Base-by-base conservation (phyloP, 345 rosid genomes). In the Angophora floribunda region DNA sequence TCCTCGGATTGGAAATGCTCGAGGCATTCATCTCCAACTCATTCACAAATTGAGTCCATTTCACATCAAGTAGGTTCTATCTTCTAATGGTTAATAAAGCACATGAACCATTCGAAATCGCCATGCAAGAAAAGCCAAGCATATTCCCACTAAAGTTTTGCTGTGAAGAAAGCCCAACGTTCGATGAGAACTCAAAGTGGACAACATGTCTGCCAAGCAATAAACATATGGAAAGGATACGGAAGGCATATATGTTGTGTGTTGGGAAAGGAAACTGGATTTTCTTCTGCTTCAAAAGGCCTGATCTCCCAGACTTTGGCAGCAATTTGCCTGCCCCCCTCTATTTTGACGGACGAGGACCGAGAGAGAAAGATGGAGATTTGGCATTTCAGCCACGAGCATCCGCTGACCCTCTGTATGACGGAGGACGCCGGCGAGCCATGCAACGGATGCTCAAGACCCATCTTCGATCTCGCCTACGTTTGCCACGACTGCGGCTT, bases 391-490 rank as follows among this genome's bases (percentile, higher is more conserved):
- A 89, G 88, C 86, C 90, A 88, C 50, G 90, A 86, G 82, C 90
- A 89, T 51, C 90, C 88, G 7, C 61, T 89, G 61, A 87, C 7
- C 61, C 86, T 86, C 19, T 49, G 50, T 12, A 50, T 6, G 82
- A 84, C 44, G 57, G 84, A 86, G 14, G 52, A 50, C 13, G 36
- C n/a, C 14, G 63, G 88, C 24, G 90, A 89, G 61, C 82, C 45
- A 22, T 90, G 93, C 85, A 84, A 49, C 13, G 88, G 86, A 44
- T 91, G 93, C 65, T 45, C 26, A 55, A 41, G 89, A 51, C 61
- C 65, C n/a, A 55, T 90, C 57, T 51, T 28, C 45, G 63, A 50
- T 65, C 82, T 75, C 1, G 87, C 67, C 59, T 89, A 87, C 63
- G 41, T 36, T 49, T 91, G 93, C 85, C 21, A 41, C 2, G 85